These are phyloP conservation scores for Nakaseomyces uthaithaninus DNA, from an alignment of 1,139 yeast genomes.

Conservation along the genomic window DNA sequence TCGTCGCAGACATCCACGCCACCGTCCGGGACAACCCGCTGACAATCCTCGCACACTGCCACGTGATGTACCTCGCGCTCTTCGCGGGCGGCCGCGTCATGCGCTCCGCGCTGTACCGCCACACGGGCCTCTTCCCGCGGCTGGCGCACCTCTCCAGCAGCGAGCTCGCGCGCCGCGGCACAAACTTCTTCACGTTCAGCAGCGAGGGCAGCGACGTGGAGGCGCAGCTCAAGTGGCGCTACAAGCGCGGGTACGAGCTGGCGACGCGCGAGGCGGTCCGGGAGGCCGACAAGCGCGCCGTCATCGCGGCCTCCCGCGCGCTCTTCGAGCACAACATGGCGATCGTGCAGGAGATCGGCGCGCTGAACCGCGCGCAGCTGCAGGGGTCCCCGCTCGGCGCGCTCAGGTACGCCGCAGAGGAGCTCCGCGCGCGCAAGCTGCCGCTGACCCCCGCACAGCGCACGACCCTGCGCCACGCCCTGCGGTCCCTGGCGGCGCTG, in stretches of 20 bases:
- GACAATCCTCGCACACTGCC: constrained; percentile 72
- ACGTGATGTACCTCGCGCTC: constrained; percentile 75
- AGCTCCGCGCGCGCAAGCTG: constrained; percentile 25
- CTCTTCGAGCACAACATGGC: constrained; percentile 56
- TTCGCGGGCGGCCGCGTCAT: constrained; percentile 81
- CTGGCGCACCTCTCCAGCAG: constrained; percentile 54
- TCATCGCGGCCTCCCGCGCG: constrained; percentile 59
- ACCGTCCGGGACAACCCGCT: constrained; percentile 58
- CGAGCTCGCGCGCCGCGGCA: constrained; percentile 51
- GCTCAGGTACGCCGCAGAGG: constrained; percentile 21
- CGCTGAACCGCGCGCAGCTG: constrained; percentile 40
- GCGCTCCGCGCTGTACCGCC: constrained; percentile 56
- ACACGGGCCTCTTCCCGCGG: constrained; percentile 69
- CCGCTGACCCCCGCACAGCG: constrained; percentile 13
- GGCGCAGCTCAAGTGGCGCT: constrained; percentile 51
- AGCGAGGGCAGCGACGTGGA: constrained; percentile 65
- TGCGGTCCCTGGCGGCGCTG: constrained; percentile 11
- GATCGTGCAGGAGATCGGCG: constrained; percentile 59
- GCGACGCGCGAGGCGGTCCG: constrained; percentile 60
- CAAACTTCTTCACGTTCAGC: constrained; percentile 68
- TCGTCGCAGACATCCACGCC: constrained; percentile 50
- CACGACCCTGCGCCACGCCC: constrained; percentile 14
- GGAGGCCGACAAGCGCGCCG: constrained; percentile 61
- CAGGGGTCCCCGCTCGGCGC: not conserved
- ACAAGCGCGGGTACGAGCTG: constrained; percentile 70